A percentile compares a stretch with the other conserved stretches of the same genome.
These are phyloP conservation scores for Pyrus betulifolia DNA, from an alignment of 306 rosid species.

Conservation along the genomic window DNA sequence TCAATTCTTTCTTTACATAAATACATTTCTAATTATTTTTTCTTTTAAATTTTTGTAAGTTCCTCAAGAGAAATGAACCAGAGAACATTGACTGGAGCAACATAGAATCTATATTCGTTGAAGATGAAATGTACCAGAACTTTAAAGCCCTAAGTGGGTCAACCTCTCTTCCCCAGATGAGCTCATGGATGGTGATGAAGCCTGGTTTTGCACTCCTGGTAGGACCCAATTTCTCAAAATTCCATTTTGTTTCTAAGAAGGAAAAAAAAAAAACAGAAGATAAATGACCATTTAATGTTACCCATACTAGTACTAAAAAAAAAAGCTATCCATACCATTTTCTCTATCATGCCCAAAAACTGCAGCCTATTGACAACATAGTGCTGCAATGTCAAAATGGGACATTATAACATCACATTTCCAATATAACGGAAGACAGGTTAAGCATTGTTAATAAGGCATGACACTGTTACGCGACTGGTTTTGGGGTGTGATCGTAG, in stretches of 20 bases:
- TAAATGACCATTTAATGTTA: too few relatives aligned
- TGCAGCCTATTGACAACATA: too few relatives aligned
- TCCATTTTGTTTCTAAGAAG: not conserved
- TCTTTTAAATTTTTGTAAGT: not conserved
- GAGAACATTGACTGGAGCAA: constrained; percentile 49
- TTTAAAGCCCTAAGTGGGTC: constrained; percentile 47
- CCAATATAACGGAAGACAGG: too few relatives aligned
- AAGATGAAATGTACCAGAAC: constrained; percentile 35
- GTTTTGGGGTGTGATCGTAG: too few relatives aligned
- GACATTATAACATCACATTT: too few relatives aligned
- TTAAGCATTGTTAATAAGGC: too few relatives aligned
- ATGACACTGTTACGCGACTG: too few relatives aligned
- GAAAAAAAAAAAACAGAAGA: not conserved
- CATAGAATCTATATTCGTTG: constrained; percentile 27
- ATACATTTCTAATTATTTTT: not conserved
- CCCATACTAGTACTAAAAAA: too few relatives aligned
- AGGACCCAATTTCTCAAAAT: not conserved
- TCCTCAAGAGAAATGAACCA: constrained; percentile 25
- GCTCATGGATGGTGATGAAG: constrained; percentile 21
- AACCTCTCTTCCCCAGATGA: constrained; percentile 31
- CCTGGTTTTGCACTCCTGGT: constrained; percentile 47
- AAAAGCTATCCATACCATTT: too few relatives aligned
- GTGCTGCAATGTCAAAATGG: too few relatives aligned
- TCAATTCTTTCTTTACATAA: not conserved
- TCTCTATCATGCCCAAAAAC: too few relatives aligned